These are phyloP conservation scores for Boletus albobrunnescens DNA, from an alignment of 1,284 basidiomycete species.

Conservation along the genomic window DNA sequence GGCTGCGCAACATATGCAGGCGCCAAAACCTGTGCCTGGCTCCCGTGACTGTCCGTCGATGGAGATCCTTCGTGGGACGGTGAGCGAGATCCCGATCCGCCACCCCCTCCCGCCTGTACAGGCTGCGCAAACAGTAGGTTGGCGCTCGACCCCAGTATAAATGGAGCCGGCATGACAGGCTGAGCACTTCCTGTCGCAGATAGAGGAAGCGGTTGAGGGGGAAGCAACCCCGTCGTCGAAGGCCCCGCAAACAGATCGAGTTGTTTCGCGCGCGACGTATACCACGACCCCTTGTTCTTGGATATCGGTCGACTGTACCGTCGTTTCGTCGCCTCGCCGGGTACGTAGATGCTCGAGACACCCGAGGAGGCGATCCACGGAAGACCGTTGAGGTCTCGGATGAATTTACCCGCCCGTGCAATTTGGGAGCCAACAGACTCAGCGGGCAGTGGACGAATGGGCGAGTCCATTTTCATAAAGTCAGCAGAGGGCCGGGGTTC, in stretches of 20 bases:
- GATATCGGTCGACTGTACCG: conserved; percentile 30
- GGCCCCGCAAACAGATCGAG: conserved; percentile 33
- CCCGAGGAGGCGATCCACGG: conserved; percentile 34
- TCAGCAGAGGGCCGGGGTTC: conserved; percentile 33
- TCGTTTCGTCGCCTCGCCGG: conserved; percentile 30
- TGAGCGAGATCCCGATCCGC: conserved; percentile 26
- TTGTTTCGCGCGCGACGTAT: conserved; percentile 25
- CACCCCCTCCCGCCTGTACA: conserved; percentile 7
- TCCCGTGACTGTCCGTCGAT: conserved; percentile 32
- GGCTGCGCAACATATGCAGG: conserved; percentile 35
- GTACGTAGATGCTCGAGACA: conserved; percentile 33
- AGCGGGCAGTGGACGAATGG: conserved; percentile 32
- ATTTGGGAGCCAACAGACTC: conserved; percentile 33
- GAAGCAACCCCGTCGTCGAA: conserved; percentile 33
- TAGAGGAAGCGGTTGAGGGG: conserved; percentile 12
- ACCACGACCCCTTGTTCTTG: conserved; percentile 29
- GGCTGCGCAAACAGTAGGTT: conserved; percentile 30
- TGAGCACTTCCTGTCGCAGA: conserved; percentile 2
- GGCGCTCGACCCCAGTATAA: conserved; percentile 32
- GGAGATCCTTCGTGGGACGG: conserved; percentile 29
- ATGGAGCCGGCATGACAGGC: conserved; percentile 23
- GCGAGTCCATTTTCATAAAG: conserved; percentile 36
- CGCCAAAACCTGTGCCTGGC: conserved; percentile 26
- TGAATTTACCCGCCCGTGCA: conserved; percentile 25
- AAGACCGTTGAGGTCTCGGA: conserved; percentile 28